Conservation (phyloP, 2,329 filamentous ascomycete genomes). For the Tympanopsis confertula region DNA sequence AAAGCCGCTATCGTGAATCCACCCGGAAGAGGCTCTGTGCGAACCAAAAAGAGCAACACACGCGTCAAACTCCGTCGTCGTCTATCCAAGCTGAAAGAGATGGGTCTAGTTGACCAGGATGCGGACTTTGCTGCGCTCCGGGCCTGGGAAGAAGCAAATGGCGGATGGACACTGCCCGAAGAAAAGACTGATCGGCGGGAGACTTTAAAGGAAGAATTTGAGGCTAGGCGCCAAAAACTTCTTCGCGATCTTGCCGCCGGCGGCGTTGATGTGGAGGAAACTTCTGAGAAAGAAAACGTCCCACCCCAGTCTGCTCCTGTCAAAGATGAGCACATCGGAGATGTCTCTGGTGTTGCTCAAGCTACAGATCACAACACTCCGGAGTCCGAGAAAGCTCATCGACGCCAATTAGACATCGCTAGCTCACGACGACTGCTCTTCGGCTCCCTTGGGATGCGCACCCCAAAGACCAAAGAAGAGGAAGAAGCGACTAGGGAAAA, state of each 20-base stretch:
- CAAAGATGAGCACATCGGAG: not conserved
- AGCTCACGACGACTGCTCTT: slow-evolving; percentile 39
- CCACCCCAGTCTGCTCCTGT: not conserved
- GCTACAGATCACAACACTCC: not conserved
- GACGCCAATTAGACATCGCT: slow-evolving; percentile 33
- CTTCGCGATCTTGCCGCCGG: slow-evolving; percentile 27
- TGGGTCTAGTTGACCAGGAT: slow-evolving; percentile 29
- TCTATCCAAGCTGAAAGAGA: slow-evolving; percentile 34
- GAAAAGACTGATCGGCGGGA: slow-evolving; percentile 4
- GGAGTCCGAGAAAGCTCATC: slow-evolving; percentile 5
- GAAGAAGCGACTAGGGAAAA: slow-evolving; percentile 31
- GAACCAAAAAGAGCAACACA: slow-evolving; percentile 39
- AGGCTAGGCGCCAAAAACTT: slow-evolving; percentile 25
- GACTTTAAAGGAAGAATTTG: slow-evolving; percentile 19
- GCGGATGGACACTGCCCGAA: not conserved
- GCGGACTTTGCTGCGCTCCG: slow-evolving; percentile 34
- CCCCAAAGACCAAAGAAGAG: slow-evolving; percentile 37
- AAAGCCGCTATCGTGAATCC: slow-evolving; percentile 7
- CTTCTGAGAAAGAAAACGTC: slow-evolving; percentile 2
- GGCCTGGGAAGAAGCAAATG: slow-evolving; percentile 14
- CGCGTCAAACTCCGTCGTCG: slow-evolving; percentile 32
- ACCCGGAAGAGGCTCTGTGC: slow-evolving; percentile 30
- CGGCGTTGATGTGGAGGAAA: slow-evolving; percentile 23
- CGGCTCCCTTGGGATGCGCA: slow-evolving; percentile 37
- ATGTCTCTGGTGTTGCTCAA: not conserved